Percentiles rank a stretch among this genome's conserved stretches.
These are phyloP conservation scores for Chaetomium sp. DNA, from an alignment of 2,329 filamentous ascomycete genomes.

Conservation along the genomic window DNA sequence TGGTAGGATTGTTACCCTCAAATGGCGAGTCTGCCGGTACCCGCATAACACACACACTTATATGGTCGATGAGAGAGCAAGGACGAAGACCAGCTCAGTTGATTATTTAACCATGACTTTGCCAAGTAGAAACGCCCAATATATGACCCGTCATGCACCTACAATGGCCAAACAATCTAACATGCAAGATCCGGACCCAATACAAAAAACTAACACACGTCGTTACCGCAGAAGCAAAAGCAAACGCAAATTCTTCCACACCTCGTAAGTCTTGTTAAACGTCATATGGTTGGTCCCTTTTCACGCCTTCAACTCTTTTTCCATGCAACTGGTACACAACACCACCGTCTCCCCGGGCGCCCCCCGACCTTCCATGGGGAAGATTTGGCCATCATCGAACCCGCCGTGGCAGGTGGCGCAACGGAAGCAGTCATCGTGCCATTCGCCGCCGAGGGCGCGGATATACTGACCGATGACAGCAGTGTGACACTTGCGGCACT, in stretches of 20 bases:
- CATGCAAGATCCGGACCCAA: no score
- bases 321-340: conserved; percentile 55
- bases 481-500: conserved; percentile 77
- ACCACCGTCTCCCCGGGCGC: conserved; percentile 42
- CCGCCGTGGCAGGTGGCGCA: conserved; percentile 59
- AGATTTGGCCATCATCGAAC: conserved; percentile 60
- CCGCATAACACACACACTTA: no score
- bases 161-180: neutral
- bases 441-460: conserved; percentile 81
- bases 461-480: conserved; percentile 88
- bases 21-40: no score
- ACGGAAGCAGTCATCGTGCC: conserved; percentile 88
- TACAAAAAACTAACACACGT: no score
- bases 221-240: neutral
- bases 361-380: conserved; percentile 46
- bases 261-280: neutral
- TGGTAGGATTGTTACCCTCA: no score
- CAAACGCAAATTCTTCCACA: conserved; percentile 2
- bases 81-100: no score
- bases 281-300: conserved; percentile 5
- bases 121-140: neutral
- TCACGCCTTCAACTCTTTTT: conserved; percentile 52
- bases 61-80: no score
- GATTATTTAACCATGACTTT: no score
- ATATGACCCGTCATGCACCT: neutral